Conservation (phyloP, 108 stramenopile genomes). For the Asterionellopsis glacialis region DNA sequence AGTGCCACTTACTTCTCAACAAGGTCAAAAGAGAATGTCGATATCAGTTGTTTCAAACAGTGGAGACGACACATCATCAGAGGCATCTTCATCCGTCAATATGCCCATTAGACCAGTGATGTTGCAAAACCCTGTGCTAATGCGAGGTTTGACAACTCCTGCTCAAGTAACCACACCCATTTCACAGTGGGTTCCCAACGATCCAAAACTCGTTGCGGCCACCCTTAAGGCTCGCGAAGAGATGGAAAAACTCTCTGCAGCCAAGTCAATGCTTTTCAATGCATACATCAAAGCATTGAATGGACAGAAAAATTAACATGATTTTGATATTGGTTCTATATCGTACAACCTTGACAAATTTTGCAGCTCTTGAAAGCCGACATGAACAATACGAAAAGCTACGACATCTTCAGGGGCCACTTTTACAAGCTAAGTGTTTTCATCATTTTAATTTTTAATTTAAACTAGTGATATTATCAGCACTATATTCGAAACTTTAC, state of each 20-base stretch:
- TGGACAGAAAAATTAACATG: neutral
- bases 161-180: neutral
- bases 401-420: no score
- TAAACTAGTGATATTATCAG: no score
- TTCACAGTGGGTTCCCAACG: conserved; percentile 29
- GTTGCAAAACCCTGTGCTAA: neutral
- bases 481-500: no score
- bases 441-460: no score
- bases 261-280: conserved; percentile 39
- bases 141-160: neutral
- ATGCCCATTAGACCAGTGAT: neutral
- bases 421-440: no score
- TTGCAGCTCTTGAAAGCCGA: no score
- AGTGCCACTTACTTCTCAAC: neutral
- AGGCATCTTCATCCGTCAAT: neutral
- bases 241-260: conserved; percentile 24
- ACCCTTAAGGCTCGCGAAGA: conserved; percentile 22
- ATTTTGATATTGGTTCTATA: no score
- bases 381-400: no score
- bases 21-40: neutral
- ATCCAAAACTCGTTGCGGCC: conserved; percentile 21
- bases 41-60: neutral
- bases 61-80: conserved; percentile 1
- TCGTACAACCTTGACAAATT: no score
- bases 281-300: conserved; percentile 30